These are phyloP conservation scores for Hyaloscypha variabilis DNA, from an alignment of 495 filamentous ascomycete species.

Conservation along the genomic window DNA sequence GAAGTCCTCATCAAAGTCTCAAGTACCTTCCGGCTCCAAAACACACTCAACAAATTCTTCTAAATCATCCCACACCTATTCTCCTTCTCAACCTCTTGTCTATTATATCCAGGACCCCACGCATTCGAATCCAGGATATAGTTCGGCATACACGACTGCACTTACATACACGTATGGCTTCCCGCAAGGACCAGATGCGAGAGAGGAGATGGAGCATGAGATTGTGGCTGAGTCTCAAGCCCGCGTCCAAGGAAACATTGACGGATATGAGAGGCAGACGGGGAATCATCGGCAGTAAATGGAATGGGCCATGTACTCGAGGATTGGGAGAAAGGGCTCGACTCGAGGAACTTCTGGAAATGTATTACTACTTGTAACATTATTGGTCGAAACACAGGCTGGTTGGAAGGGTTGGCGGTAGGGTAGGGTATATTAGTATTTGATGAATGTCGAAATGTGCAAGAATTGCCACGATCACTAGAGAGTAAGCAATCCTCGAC, in stretches of 20 bases:
- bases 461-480: no score
- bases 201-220: background rate
- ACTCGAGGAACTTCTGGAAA: no score
- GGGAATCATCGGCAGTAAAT: background rate
- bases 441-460: background rate
- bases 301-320: no score
- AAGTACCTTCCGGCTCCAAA: background rate
- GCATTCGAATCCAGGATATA: constrained; percentile 2
- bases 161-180: background rate
- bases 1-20: background rate
- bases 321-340: no score
- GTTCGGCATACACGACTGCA: constrained; percentile 1
- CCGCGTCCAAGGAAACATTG: background rate
- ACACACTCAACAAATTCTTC: background rate
- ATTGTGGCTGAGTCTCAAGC: background rate
- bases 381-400: background rate
- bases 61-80: background rate
- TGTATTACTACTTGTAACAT: background rate
- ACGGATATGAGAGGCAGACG: background rate
- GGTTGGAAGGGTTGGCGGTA: background rate
- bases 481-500: no score
- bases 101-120: background rate
- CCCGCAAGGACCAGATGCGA: background rate
- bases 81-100: background rate
- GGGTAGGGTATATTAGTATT: background rate